Percentiles rank a stretch among this genome's conserved stretches.
These are phyloP conservation scores for Alternaria viburni DNA, from an alignment of 2,329 filamentous ascomycete genomes.

Conservation along the genomic window DNA sequence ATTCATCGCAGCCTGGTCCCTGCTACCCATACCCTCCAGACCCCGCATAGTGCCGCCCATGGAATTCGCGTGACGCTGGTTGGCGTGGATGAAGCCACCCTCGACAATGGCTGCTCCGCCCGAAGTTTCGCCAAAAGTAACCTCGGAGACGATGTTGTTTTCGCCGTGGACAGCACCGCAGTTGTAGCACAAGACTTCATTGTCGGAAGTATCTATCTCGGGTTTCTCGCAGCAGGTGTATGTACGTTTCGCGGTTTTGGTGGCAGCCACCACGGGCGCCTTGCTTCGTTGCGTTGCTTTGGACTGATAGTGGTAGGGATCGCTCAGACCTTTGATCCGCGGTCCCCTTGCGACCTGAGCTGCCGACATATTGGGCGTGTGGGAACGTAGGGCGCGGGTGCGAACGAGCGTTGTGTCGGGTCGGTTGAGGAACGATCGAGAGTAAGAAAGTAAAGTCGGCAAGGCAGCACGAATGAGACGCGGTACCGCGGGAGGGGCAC, in stretches of 20 bases:
- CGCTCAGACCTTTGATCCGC: conserved; percentile 37
- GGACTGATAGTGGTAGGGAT: conserved; percentile 22
- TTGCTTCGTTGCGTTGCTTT: conserved; percentile 27
- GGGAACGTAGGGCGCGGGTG: neutral
- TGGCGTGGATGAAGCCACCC: conserved; percentile 84
- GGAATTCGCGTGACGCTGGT: conserved; percentile 77
- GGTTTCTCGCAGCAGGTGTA: conserved; percentile 39
- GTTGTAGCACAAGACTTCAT: conserved; percentile 64
- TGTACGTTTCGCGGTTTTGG: conserved; percentile 18
- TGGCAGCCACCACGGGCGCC: conserved; percentile 23
- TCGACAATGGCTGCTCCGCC: conserved; percentile 88
- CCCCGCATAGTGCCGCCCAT: conserved; percentile 57
- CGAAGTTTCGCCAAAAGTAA: conserved; percentile 87
- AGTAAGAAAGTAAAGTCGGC: conserved; percentile 7
- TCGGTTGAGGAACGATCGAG: conserved; percentile 2
- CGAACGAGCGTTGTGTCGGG: neutral
- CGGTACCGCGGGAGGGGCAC: conserved; percentile 16
- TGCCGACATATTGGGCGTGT: conserved; percentile 23
- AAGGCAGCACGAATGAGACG: conserved; percentile 17
- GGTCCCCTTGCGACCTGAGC: conserved; percentile 23
- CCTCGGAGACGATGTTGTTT: conserved; percentile 88
- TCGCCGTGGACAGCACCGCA: conserved; percentile 87
- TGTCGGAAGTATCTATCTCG: conserved; percentile 30
- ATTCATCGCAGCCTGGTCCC: conserved; percentile 69
- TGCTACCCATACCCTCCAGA: conserved; percentile 59